Base-by-base conservation (phyloP, 345 rosid species). In the Noccaea bulbosa region DNA sequence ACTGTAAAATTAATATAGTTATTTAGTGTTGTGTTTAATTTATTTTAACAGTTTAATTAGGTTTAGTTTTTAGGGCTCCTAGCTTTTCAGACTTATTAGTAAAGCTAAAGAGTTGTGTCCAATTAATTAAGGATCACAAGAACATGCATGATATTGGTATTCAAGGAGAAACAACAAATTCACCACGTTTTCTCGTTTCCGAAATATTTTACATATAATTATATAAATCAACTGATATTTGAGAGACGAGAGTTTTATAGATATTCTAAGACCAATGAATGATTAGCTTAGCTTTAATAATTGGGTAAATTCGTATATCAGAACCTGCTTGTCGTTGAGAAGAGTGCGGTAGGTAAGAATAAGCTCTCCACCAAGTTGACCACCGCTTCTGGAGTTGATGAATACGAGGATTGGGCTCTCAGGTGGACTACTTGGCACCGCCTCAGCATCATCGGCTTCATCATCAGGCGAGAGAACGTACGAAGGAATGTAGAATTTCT, bases 321-420 rank as follows among this genome's bases (percentile, higher is more conserved):
- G 4, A 22, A 60, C 96, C 91, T 92, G 98, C 17, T 80, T 50
- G 8, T 65, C 67, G 50, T 82, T 84, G 76, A 90, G 90, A 27
- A 92, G 72, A 65, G 56, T 14, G 12, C 84, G 86, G 76, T 81
- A 90, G 37, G 96, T 88, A 6, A 65, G 50, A 24, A 91, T 84
- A 50, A 93, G 98, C 60, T 85, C 77, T 8, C 88, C 91, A 49
- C 98, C 97, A 51, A 91, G 85, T 75, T 87, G 98, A 14, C 91
- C 98, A 2, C 97, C 97, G 51, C 96, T 93, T 75, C 75, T 91
- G 77, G 97, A 85, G 81, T 93, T 93, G 73, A 93, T 75, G 70
- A 91, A 91, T 12, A 91, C 96, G 24, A 93, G 54, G 47, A 87
- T 81, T 0, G 98, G 97, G 57, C 72, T 84, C 52, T 32, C 40